Percentiles rank a stretch among this genome's conserved stretches.
phyloP scores from a whole-genome alignment of 768 basidiomycete genomes.

The Leccinum truebloodii region DNA sequence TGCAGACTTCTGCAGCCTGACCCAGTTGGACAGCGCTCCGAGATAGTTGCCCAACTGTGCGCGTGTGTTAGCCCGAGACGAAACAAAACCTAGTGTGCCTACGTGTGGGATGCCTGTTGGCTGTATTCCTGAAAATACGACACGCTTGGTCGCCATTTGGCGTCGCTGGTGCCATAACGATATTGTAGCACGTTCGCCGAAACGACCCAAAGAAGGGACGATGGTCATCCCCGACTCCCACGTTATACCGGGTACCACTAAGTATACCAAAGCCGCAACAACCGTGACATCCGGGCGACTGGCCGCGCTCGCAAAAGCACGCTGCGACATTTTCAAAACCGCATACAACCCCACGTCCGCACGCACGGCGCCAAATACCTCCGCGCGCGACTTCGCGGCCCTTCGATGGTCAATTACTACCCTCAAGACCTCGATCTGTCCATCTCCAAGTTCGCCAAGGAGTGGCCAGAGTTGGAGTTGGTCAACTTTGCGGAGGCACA shows the following conservation, averaged over 20 bases:
- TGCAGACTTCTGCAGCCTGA: conserved; percentile 68
- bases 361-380: conserved; percentile 95
- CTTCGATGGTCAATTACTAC: conserved; percentile 58
- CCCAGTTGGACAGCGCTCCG: conserved; percentile 90
- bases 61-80: conserved; percentile 1
- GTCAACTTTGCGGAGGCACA: conserved; percentile 68
- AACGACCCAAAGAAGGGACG: conserved; percentile 16
- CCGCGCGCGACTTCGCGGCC: conserved; percentile 76
- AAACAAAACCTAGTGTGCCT: conserved; percentile 21
- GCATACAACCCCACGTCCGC: conserved; percentile 80
- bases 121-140: conserved; percentile 90
- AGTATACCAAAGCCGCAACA: neutral
- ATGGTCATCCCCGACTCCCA: no score
- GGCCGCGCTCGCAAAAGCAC: conserved; percentile 40
- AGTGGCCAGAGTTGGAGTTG: conserved; percentile 59
- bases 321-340: conserved; percentile 80
- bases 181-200: neutral
- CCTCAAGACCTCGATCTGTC: conserved; percentile 54
- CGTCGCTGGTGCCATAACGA: conserved; percentile 9
- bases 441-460: conserved; percentile 49
- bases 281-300: neutral
- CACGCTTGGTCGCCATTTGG: conserved; percentile 28
- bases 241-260: no score
- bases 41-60: conserved; percentile 88
- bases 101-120: conserved; percentile 93